Conservation (phyloP, 768 basidiomycete species). For the Steccherinum ochraceum region DNA sequence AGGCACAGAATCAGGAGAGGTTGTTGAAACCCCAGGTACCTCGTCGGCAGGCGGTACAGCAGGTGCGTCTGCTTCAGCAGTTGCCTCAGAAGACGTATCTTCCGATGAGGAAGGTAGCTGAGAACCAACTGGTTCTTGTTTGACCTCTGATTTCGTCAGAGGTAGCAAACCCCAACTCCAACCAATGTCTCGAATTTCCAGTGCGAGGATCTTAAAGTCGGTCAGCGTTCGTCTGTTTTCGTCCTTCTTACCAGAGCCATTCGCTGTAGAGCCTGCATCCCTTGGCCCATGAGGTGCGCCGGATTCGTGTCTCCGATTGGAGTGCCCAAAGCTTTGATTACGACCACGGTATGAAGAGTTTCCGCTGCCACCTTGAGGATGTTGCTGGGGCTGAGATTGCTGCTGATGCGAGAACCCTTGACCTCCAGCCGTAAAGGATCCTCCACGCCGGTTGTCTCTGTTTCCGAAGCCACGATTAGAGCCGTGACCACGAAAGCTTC, state of each 20-base stretch:
- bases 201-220: constrained; percentile 94
- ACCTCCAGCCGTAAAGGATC: constrained; percentile 49
- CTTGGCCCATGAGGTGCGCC: constrained; percentile 34
- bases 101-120: neutral
- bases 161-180: constrained; percentile 84
- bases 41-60: constrained; percentile 12
- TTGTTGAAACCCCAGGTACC: constrained; percentile 6
- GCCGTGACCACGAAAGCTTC: constrained; percentile 44
- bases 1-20: constrained; percentile 8
- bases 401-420: constrained; percentile 25
- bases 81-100: constrained; percentile 8
- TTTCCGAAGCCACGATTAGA: constrained; percentile 62
- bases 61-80: constrained; percentile 22
- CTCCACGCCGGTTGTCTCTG: constrained; percentile 60
- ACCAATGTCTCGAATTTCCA: constrained; percentile 73
- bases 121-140: constrained; percentile 13
- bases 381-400: constrained; percentile 27
- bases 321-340: constrained; percentile 45
- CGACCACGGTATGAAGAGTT: constrained; percentile 46
- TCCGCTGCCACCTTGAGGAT: constrained; percentile 20
- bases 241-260: constrained; percentile 63
- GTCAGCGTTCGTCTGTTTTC: constrained; percentile 90
- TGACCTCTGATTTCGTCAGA: constrained; percentile 16
- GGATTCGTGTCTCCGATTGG: constrained; percentile 33
- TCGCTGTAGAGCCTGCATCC: constrained; percentile 32